phyloP scores from a whole-genome alignment of 2,329 filamentous ascomycete species.

The Fusarium pilosicola region DNA sequence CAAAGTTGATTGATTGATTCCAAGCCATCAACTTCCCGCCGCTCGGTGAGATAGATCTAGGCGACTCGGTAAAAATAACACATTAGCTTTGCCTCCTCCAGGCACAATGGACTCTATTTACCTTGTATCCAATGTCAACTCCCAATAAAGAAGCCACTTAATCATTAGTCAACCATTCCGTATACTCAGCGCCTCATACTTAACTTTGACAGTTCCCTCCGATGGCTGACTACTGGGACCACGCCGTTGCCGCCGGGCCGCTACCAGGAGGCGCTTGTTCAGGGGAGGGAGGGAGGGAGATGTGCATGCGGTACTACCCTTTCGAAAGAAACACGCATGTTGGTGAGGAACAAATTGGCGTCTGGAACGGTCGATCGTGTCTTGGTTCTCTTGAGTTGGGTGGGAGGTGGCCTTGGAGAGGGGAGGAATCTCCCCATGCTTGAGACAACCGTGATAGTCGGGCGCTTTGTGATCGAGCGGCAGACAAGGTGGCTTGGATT shows the following conservation, averaged over 20 bases:
- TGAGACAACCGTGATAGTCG: neutral
- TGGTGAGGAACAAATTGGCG: neutral
- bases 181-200: neutral
- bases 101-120: too few relatives aligned
- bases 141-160: too few relatives aligned
- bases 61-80: too few relatives aligned
- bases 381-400: neutral
- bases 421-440: neutral
- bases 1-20: neutral
- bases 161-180: too few relatives aligned
- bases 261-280: neutral
- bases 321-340: neutral
- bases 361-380: neutral
- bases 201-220: neutral
- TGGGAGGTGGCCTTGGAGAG: neutral
- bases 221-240: neutral
- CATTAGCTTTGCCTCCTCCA: too few relatives aligned
- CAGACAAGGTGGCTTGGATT: neutral
- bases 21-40: too few relatives aligned
- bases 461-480: too few relatives aligned
- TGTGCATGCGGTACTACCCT: neutral
- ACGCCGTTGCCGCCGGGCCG: conserved; percentile 30
- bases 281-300: neutral
- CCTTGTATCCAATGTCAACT: too few relatives aligned
- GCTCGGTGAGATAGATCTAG: too few relatives aligned